Evolutionary conservation across 192 early-diverging fungal species (phyloP).

Genomic region (Gigaspora rosea): DNA sequence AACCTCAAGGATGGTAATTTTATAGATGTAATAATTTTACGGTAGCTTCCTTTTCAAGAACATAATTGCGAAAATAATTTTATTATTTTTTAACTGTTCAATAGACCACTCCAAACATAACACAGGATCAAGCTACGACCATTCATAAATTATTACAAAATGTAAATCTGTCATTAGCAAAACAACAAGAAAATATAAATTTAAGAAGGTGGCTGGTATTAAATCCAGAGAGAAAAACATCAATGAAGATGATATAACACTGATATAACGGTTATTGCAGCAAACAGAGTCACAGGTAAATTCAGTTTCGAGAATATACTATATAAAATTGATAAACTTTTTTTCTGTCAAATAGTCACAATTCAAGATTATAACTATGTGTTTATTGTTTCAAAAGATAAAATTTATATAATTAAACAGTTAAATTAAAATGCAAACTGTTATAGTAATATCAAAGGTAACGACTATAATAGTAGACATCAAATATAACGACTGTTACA

Average conservation of each 20-base stretch:
- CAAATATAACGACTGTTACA: too few relatives aligned
- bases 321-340: neutral
- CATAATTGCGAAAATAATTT: neutral
- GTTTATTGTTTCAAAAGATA: slow-evolving; percentile 9
- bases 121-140: neutral
- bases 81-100: neutral
- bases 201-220: neutral
- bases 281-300: slow-evolving; percentile 18
- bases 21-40: slow-evolving; percentile 11
- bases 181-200: neutral
- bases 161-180: slow-evolving; percentile 19
- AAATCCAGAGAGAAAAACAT: neutral
- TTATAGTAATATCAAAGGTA: too few relatives aligned
- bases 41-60: neutral
- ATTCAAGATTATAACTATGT: slow-evolving; percentile 23
- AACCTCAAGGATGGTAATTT: slow-evolving; percentile 9
- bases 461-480: too few relatives aligned
- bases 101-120: slow-evolving; percentile 24
- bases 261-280: neutral
- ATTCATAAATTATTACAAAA: slow-evolving; percentile 27
- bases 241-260: neutral
- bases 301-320: neutral
- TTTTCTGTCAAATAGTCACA: neutral
- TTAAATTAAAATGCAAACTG: neutral
- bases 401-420: slow-evolving; percentile 23